These are phyloP conservation scores for Croton setiger DNA, from an alignment of 441 rosid species.

Conservation along the genomic window DNA sequence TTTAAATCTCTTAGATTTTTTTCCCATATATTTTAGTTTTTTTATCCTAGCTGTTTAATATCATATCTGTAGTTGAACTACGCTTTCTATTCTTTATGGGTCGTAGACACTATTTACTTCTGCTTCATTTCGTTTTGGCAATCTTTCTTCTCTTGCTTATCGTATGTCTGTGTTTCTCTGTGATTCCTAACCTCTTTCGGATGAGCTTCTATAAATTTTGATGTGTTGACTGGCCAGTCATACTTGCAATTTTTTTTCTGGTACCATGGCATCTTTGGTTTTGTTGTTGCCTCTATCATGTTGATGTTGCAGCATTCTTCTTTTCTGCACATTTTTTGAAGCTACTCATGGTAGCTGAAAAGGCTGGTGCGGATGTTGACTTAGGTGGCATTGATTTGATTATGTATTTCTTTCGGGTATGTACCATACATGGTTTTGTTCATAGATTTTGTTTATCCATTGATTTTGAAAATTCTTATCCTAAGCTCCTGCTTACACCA, in stretches of 20 bases:
- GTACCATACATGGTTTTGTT: background rate
- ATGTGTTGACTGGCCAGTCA: background rate
- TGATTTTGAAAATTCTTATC: background rate
- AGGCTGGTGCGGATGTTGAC: background rate
- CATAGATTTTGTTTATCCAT: background rate
- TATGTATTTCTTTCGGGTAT: background rate
- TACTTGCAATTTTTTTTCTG: background rate
- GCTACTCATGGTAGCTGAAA: background rate
- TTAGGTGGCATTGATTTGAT: background rate
- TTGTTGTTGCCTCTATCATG: background rate
- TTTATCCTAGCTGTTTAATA: background rate
- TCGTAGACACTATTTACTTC: background rate
- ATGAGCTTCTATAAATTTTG: background rate
- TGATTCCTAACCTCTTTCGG: background rate
- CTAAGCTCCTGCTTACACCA: background rate
- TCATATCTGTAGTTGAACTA: background rate
- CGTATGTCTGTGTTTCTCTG: background rate
- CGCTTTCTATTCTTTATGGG: background rate
- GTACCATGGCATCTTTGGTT: background rate
- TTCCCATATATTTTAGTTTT: background rate
- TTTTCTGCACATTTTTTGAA: background rate
- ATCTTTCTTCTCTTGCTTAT: background rate
- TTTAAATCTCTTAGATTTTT: background rate
- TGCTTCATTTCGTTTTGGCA: background rate
- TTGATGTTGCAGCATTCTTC: background rate